Conservation (phyloP, 257 asterid genomes). For the Solanum etuberosum region DNA sequence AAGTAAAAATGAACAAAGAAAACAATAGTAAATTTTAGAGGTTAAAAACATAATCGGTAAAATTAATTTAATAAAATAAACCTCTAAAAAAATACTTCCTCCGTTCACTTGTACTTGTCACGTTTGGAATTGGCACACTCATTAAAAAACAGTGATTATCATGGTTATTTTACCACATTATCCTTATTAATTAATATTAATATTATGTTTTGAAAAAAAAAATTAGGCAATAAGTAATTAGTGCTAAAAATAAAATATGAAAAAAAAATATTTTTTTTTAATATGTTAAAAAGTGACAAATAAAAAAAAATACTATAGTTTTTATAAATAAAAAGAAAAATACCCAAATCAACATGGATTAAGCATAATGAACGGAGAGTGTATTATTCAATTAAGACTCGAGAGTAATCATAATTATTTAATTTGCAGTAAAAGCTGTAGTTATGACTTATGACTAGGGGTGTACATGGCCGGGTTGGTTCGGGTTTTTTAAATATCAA, state of each 20-base stretch:
- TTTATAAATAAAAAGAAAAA: not conserved
- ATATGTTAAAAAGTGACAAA: not conserved
- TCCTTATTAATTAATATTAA: no score
- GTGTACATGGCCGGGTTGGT: no score
- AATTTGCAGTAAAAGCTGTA: not conserved
- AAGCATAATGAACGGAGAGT: not conserved
- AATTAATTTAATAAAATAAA: no score
- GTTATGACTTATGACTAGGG: not conserved
- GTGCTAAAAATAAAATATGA: no score
- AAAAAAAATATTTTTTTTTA: no score
- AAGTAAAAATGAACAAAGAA: no score
- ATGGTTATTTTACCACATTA: not conserved
- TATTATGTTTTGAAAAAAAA: no score
- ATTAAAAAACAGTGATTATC: not conserved
- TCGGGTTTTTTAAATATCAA: no score
- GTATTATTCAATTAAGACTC: not conserved
- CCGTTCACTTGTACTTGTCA: not conserved
- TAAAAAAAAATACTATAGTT: no score
- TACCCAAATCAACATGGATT: not conserved
- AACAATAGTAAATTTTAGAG: not conserved
- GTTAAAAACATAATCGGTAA: no score
- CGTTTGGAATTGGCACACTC: not conserved
- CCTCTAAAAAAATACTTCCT: not conserved
- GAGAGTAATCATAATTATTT: not conserved
- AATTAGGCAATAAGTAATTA: no score